Base-by-base conservation (phyloP, 2,329 filamentous ascomycete species). In the Epicoccum sorghinum region DNA sequence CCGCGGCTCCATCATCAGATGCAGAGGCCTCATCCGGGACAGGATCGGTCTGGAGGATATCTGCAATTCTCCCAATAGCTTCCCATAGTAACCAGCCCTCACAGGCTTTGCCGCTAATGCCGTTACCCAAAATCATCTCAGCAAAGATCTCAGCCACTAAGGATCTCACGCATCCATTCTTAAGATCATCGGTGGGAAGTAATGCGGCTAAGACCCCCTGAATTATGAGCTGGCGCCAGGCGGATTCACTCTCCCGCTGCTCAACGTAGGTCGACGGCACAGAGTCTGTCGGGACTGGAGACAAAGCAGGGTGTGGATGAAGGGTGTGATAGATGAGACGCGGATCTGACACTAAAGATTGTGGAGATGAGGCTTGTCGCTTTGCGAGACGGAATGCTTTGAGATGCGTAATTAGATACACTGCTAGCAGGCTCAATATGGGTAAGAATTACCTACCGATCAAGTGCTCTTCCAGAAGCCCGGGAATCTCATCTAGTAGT, bases 61-160 rank as follows among this genome's bases (percentile, higher is more conserved):
- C 80, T 55, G 85, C 82, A 57, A 89, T 76, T 70, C 93, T 96
- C 62, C 87, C 89, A 57, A 96, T 83, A 53, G 86, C 83, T 72
- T 96, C 92, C 85, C 89, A 96, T 62, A 98, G 76, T 68, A 97
- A 83, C 90, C 91, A 96, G 23, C 90, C 90, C 76, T 98, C 88
- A 63, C 89, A 91, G 36, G 89, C 82, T 72, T 89, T 96, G 67
- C 88, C 89, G 66, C 87, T 86, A 65, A 97, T 81, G 53, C 89
- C 83, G 64, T 91, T 92, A 58, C 91, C 91, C 60, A 99, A 81
- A 58, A 98, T 90, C 72, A 96, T 86, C 75, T 97, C 92, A 6
- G 92, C 90, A 58, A 98, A 82, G 61, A 98, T 89, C 75, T 97
- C 91, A 49, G 87, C 86, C 58, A 97, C 89, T 58, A 99, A 80